A percentile compares a stretch with the other conserved stretches of the same genome.
These are phyloP conservation scores for Aaosphaeria pasadenensis DNA, from an alignment of 2,329 filamentous ascomycete species.

Conservation along the genomic window DNA sequence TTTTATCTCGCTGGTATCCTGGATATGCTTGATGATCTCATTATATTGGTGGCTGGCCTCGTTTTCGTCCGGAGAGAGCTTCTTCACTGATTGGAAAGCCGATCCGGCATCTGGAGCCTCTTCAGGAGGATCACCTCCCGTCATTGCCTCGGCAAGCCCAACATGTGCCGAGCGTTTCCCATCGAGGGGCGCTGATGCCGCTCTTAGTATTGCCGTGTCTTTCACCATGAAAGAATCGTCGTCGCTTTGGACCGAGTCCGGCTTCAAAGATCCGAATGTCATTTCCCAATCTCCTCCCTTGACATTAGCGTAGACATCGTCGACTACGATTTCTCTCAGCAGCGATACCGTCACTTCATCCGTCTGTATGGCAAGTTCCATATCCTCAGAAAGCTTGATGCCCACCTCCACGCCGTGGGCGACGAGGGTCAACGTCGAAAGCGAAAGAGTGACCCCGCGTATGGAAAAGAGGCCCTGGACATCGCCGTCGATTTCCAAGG, in stretches of 20 bases:
- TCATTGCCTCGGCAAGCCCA: conserved; percentile 34
- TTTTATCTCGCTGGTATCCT: conserved; percentile 26
- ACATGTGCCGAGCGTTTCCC: conserved; percentile 11
- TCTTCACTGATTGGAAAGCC: conserved; percentile 40
- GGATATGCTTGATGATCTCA: conserved; percentile 35
- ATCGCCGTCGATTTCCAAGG: conserved; percentile 54
- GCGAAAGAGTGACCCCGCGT: conserved; percentile 50
- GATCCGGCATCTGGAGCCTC: conserved; percentile 32
- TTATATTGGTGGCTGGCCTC: conserved; percentile 43
- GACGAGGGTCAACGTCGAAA: conserved; percentile 49
- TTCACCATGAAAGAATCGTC: conserved; percentile 42
- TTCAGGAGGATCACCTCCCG: conserved; percentile 37
- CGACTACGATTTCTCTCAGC: conserved; percentile 51
- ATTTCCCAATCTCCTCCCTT: conserved; percentile 53
- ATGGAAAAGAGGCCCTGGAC: conserved; percentile 53
- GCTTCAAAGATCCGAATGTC: conserved; percentile 44
- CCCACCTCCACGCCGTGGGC: conserved; percentile 55
- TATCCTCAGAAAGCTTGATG: conserved; percentile 51
- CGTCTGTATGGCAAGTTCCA: conserved; percentile 52
- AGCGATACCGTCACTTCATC: conserved; percentile 49
- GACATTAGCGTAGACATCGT: conserved; percentile 53
- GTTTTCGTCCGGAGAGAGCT: conserved; percentile 45
- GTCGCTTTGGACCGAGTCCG: conserved; percentile 33
- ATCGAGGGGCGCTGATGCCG: conserved; percentile 16
- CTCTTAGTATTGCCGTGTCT: conserved; percentile 47